Evolutionary conservation across 1,284 basidiomycete species (phyloP).

Genomic region (Phylloboletellus chloephorus): DNA sequence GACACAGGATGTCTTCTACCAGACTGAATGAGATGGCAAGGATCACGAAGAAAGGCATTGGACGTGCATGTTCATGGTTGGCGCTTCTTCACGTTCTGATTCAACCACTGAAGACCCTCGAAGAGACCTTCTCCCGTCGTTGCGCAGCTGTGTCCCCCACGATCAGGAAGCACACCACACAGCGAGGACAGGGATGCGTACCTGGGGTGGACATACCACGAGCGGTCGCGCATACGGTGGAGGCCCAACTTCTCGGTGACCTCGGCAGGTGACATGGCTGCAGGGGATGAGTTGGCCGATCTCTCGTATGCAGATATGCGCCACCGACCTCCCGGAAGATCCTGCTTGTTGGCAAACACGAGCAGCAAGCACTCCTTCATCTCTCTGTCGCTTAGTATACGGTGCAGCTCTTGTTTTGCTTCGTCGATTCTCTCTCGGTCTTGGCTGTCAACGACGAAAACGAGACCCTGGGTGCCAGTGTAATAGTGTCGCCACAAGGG

Average conservation of each 20-base stretch:
- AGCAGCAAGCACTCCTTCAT: conserved; percentile 97
- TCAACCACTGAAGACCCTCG: conserved; percentile 94
- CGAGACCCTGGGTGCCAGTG: conserved; percentile 99
- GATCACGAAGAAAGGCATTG: conserved; percentile 9
- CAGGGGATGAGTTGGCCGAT: conserved; percentile 8
- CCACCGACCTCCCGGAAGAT: conserved; percentile 86
- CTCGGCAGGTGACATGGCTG: conserved; percentile 96
- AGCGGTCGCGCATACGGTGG: conserved; percentile 93
- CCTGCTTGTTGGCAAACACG: conserved; percentile 99
- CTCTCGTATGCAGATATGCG: background rate
- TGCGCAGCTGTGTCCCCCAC: conserved; percentile 62
- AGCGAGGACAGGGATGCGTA: conserved; percentile 35
- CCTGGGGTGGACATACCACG: conserved; percentile 99
- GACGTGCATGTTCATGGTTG: conserved; percentile 47
- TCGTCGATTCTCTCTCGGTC: conserved; percentile 96
- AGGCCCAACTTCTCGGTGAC: conserved; percentile 97
- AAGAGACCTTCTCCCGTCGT: conserved; percentile 94
- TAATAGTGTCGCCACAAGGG: conserved; percentile 98
- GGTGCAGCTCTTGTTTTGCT: conserved; percentile 92
- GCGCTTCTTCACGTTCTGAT: conserved; percentile 91
- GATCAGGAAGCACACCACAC: conserved; percentile 11
- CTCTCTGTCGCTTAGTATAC: conserved; percentile 95
- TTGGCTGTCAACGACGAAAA: conserved; percentile 89
- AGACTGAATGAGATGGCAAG: conserved; percentile 22
- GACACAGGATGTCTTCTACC: conserved; percentile 12